phyloP scores from a whole-genome alignment of 164 flowering plant genomes.

The Magnolia sinica region DNA sequence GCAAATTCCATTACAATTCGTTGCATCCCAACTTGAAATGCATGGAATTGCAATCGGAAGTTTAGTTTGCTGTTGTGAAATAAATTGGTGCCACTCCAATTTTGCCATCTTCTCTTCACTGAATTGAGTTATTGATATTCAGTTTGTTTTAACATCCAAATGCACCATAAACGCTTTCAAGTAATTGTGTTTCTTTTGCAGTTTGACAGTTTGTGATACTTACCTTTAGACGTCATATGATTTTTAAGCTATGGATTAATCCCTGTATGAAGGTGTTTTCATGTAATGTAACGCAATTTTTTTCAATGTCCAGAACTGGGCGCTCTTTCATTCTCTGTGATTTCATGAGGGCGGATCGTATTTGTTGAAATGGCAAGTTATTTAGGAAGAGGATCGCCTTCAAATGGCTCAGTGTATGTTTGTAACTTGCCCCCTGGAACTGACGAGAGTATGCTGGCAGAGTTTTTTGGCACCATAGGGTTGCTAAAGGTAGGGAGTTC shows the following conservation, averaged over 20 bases:
- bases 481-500: slow-evolving; percentile 80
- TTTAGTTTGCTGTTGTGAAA: neutral
- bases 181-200: neutral
- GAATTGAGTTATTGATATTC: neutral
- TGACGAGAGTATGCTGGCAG: slow-evolving; percentile 89
- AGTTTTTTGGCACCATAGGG: slow-evolving; percentile 97
- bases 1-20: neutral
- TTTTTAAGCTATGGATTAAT: neutral
- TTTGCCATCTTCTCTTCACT: neutral
- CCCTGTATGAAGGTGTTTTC: neutral
- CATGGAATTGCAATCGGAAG: neutral
- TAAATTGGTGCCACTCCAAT: neutral
- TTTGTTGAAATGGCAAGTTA: slow-evolving; percentile 55
- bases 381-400: slow-evolving; percentile 51
- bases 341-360: neutral
- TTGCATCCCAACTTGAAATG: too few relatives aligned
- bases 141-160: neutral
- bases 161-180: neutral
- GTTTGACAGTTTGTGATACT: neutral
- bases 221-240: neutral
- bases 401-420: slow-evolving; percentile 83
- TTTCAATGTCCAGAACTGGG: neutral
- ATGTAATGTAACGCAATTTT: neutral
- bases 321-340: neutral
- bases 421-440: slow-evolving; percentile 91